These are phyloP conservation scores for Russula griseocarnosa DNA, from an alignment of 768 basidiomycete species.

Conservation along the genomic window DNA sequence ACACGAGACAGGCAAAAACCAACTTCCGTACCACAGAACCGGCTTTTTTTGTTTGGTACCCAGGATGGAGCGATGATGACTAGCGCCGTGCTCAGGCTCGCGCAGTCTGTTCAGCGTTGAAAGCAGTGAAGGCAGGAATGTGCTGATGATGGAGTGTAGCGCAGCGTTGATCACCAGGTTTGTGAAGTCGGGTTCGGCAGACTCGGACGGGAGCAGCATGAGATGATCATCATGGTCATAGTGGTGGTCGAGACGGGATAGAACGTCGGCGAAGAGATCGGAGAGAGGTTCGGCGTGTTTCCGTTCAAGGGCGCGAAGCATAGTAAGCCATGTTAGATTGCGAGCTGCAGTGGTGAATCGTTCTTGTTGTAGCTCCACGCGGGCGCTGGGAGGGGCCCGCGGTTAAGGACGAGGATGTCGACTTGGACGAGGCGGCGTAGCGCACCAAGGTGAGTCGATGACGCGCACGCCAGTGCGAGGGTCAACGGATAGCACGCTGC, in stretches of 20 bases:
- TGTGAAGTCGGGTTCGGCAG: not conserved
- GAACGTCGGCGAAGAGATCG: slow-evolving; percentile 11
- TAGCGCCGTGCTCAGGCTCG: not conserved
- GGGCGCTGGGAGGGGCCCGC: slow-evolving; percentile 21
- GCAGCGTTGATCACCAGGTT: slow-evolving; percentile 4
- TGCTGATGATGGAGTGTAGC: slow-evolving; percentile 22
- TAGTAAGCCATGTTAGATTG: slow-evolving; percentile 16
- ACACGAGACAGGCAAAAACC: slow-evolving; percentile 23
- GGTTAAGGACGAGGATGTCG: slow-evolving; percentile 16
- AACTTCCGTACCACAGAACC: slow-evolving; percentile 26
- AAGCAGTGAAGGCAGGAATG: slow-evolving; percentile 22
- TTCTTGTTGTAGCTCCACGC: slow-evolving; percentile 21
- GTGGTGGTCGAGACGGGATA: slow-evolving; percentile 2
- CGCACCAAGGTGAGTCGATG: slow-evolving; percentile 17
- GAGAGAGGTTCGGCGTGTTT: slow-evolving; percentile 9
- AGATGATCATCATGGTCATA: too few relatives aligned
- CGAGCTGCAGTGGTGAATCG: not conserved
- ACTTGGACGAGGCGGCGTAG: slow-evolving; percentile 12
- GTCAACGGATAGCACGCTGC: slow-evolving; percentile 13
- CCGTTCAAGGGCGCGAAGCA: slow-evolving; percentile 11
- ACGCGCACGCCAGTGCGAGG: slow-evolving; percentile 23
- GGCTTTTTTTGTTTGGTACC: slow-evolving; percentile 2
- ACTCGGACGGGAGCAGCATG: not conserved
- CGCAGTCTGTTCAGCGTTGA: slow-evolving; percentile 10
- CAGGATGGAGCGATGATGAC: slow-evolving; percentile 5